Conservation (phyloP, 495 filamentous ascomycete species). For the Xylaria grammica region DNA sequence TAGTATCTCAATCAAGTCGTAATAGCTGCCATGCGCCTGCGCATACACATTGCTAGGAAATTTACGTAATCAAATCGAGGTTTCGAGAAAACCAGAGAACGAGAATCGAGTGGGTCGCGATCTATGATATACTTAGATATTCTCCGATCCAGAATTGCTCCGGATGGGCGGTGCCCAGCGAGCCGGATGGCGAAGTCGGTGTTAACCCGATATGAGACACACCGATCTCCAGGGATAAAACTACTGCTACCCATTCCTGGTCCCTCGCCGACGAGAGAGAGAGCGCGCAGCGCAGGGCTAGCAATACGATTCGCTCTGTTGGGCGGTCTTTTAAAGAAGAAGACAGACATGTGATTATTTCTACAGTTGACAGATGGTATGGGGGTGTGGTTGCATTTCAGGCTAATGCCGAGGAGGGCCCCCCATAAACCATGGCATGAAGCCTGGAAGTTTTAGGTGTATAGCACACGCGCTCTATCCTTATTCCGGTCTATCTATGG, state of each 20-base stretch:
- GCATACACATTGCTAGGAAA: neutral
- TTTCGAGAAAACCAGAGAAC: neutral
- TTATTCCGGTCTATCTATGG: neutral
- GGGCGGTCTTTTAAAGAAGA: neutral
- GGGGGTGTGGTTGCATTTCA: neutral
- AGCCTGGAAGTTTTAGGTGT: neutral
- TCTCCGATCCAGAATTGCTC: neutral
- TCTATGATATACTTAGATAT: constrained; percentile 17
- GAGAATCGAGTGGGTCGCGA: neutral
- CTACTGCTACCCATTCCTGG: neutral
- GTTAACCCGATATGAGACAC: neutral
- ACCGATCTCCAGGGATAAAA: constrained; percentile 15
- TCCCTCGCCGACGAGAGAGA: neutral
- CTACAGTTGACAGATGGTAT: neutral
- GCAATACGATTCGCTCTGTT: neutral
- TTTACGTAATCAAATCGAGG: neutral
- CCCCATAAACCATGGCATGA: neutral
- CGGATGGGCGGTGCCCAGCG: neutral
- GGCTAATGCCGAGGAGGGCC: constrained; percentile 3
- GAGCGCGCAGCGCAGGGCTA: neutral
- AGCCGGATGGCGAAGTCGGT: neutral
- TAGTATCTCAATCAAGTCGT: neutral
- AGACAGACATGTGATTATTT: neutral
- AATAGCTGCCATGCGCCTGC: neutral
- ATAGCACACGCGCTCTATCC: neutral